Base-by-base conservation (phyloP, 768 basidiomycete species). In the Megacollybia marginata region DNA sequence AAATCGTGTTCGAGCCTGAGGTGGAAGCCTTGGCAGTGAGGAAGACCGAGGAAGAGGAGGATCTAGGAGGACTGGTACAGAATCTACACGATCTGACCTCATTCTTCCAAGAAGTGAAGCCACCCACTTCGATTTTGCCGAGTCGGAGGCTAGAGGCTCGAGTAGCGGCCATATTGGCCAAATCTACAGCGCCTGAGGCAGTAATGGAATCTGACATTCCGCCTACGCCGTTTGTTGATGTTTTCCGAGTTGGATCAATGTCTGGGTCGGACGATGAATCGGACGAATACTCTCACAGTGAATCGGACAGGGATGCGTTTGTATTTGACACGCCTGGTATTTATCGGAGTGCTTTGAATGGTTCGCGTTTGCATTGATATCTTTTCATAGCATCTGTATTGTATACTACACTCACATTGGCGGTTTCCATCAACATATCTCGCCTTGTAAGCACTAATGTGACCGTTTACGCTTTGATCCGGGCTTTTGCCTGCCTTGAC, bases 101-200 rank as follows among this genome's bases (percentile, higher is more conserved):
- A 42, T 88, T 82, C 70, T 88, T 88, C 72, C 82, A 83, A 56
- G 79, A 67, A 15, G 57, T 58, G 16, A 51, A 59, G 5, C 54
- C 60, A 28, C 62, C 55, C 15, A 60, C 60, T 15, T 65, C 64
- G 13, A 62, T 70, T 47, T 52, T 74, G 38, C 83, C 80, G 1
- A 82, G 76, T 53, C 73, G 79, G 48, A 76, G 77, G 50, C 65
- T 89, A 4, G 87, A 88, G 62, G 88, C 86, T 42, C 78, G 84
- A 13, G 86, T 89, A 7, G 88, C 88, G 6, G 85, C 86, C 23
- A 90, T 90, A 55, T 76, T 90, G 19, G 87, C 87, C 34, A 86
- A 88, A 65, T 88, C 86, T n/a, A 83, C 79, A 2, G 78, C 72
- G 9, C 60, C 66, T 6, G 76, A 76, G 43, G 55, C 75, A 42